phyloP scores from a whole-genome alignment of 2,329 filamentous ascomycete species.

The Coniochaeta prunicola region DNA sequence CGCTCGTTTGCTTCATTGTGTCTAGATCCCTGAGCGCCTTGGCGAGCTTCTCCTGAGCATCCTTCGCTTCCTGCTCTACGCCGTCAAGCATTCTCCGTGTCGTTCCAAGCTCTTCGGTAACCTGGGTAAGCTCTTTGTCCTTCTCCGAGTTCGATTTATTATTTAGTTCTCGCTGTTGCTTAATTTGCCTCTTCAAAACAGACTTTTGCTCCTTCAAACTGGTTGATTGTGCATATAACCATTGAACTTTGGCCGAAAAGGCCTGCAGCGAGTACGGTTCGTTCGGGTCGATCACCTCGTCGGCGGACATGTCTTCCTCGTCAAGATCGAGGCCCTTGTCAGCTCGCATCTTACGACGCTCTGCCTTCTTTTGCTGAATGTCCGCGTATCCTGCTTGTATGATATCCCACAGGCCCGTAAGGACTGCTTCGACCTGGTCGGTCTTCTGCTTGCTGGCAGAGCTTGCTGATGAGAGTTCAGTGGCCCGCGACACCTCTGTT shows the following conservation, averaged over 20 bases:
- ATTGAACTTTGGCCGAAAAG: constrained; percentile 73
- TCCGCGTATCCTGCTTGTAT: constrained; percentile 49
- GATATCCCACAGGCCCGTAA: constrained; percentile 50
- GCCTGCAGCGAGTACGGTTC: constrained; percentile 66
- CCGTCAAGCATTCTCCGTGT: constrained; percentile 19
- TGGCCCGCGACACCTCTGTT: constrained; percentile 29
- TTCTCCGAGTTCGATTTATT: constrained; percentile 72
- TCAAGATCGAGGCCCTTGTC: constrained; percentile 53
- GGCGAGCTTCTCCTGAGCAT: constrained; percentile 41
- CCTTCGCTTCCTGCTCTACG: constrained; percentile 25
- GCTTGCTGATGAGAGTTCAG: constrained; percentile 21
- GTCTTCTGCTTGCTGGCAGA: constrained; percentile 30
- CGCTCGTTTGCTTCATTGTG: constrained; percentile 20
- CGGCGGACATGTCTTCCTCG: constrained; percentile 54
- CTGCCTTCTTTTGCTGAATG: constrained; percentile 44
- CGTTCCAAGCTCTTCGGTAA: constrained; percentile 47
- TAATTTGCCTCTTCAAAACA: constrained; percentile 84
- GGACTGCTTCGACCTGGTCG: constrained; percentile 49
- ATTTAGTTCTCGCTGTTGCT: constrained; percentile 90
- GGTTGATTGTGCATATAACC: constrained; percentile 69
- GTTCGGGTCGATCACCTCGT: constrained; percentile 45
- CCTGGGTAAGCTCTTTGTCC: constrained; percentile 55
- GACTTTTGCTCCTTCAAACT: constrained; percentile 79
- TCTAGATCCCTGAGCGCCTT: constrained; percentile 41
- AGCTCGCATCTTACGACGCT: constrained; percentile 42